These are phyloP conservation scores for Xylaria sp. DNA, from an alignment of 2,329 filamentous ascomycete genomes.

Conservation along the genomic window DNA sequence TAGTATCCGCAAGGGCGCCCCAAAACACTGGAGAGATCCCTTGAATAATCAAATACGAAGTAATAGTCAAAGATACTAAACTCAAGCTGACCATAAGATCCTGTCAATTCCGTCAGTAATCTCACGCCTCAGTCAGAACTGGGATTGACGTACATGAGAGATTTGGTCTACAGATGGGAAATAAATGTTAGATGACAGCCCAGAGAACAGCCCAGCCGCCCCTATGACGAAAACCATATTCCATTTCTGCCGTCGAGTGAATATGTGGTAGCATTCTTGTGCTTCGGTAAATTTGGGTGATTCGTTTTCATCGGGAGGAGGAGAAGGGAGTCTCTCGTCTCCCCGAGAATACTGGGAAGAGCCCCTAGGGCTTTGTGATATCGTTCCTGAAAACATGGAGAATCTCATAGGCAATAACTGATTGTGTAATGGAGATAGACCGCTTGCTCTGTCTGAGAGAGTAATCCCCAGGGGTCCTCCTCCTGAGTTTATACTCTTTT, in stretches of 20 bases:
- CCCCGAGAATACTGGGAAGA: conserved; percentile 1
- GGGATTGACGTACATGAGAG: not conserved
- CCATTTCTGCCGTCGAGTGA: conserved; percentile 15
- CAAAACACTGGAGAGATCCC: conserved; percentile 22
- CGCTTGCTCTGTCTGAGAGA: not conserved
- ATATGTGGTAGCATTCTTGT: conserved; percentile 14
- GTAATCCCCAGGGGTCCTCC: not conserved
- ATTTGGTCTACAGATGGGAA: conserved; percentile 16
- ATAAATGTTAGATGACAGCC: conserved; percentile 21
- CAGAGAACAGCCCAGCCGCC: conserved; percentile 14
- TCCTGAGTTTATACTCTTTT: conserved; percentile 4
- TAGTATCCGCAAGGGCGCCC: conserved; percentile 14
- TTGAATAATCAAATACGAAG: conserved; percentile 20
- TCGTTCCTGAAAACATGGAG: not conserved
- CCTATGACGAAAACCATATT: conserved; percentile 15
- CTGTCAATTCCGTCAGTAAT: not conserved
- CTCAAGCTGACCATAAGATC: conserved; percentile 14
- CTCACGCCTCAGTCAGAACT: not conserved
- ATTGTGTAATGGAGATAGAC: not conserved
- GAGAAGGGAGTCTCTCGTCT: not conserved
- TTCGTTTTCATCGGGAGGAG: not conserved
- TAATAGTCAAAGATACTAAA: conserved; percentile 17
- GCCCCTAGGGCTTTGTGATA: not conserved
- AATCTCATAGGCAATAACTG: not conserved
- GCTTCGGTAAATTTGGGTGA: not conserved